These are phyloP conservation scores for Vigna nakashimae DNA, from an alignment of 306 rosid genomes.

Conservation along the genomic window DNA sequence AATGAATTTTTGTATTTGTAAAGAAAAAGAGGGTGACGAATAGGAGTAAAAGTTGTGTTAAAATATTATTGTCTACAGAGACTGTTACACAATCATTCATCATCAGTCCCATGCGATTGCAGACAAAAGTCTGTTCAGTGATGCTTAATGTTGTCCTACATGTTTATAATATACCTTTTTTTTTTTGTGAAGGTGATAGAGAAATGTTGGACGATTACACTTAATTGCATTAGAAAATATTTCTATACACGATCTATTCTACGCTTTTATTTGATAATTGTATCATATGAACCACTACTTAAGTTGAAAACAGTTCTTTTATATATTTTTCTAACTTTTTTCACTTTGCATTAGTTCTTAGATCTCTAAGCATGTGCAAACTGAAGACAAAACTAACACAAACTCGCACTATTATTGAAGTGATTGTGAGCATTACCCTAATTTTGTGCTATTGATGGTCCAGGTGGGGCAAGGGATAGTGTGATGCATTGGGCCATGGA, in stretches of 20 bases:
- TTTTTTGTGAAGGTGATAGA: background rate
- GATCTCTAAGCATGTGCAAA: background rate
- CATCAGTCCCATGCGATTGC: background rate
- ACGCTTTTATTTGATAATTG: background rate
- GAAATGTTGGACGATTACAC: background rate
- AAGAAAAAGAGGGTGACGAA: too few species aligned
- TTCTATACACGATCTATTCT: background rate
- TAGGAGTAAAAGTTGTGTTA: too few species aligned
- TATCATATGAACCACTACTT: background rate
- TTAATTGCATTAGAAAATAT: background rate
- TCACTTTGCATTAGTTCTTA: background rate
- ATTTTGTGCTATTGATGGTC: constrained; percentile 42
- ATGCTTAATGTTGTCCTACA: background rate
- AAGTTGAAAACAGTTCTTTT: background rate
- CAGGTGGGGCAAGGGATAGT: constrained; percentile 40
- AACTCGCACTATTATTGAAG: constrained; percentile 20
- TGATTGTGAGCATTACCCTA: constrained; percentile 20
- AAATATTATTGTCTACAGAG: background rate
- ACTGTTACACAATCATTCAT: background rate
- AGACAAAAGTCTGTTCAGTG: background rate
- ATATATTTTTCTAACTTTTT: background rate
- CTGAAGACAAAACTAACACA: background rate
- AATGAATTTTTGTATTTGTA: too few species aligned
- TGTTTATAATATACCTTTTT: background rate
- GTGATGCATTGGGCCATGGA: constrained; percentile 71